Conservation (phyloP, 1,284 basidiomycete genomes). For the Anthracocystis walkeri region DNA sequence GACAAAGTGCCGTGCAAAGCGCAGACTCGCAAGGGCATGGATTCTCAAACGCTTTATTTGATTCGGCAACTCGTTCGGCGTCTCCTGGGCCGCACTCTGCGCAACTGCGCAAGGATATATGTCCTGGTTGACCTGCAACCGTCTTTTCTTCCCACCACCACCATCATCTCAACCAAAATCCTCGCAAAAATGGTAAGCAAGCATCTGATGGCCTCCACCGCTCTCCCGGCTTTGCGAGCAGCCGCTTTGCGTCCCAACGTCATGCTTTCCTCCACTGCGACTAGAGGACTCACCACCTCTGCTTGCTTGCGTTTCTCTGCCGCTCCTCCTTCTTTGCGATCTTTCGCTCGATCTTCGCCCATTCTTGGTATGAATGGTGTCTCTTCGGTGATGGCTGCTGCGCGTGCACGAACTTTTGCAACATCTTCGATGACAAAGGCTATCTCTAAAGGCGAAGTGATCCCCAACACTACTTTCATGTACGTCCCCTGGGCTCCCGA, state of each 20-base stretch:
- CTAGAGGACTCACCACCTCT: slow-evolving; percentile 44
- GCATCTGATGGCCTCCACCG: slow-evolving; percentile 13
- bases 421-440: slow-evolving; percentile 24
- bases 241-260: slow-evolving; percentile 6
- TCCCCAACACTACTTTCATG: slow-evolving; percentile 76
- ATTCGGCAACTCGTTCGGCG: slow-evolving; percentile 11
- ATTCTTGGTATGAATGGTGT: background rate
- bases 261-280: slow-evolving; percentile 4
- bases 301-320: background rate
- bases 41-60: background rate
- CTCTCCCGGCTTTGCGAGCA: slow-evolving; percentile 18
- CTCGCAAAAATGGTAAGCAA: slow-evolving; percentile 52
- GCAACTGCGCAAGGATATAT: no score
- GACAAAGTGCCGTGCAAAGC: background rate
- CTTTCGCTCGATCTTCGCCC: background rate
- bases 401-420: slow-evolving; percentile 12
- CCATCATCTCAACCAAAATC: background rate
- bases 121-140: background rate
- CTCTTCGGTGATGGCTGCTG: background rate
- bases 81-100: background rate
- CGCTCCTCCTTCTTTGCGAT: no score
- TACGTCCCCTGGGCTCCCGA: slow-evolving; percentile 78
- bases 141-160: background rate
- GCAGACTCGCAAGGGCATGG: no score
- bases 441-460: slow-evolving; percentile 73